Evolutionary conservation across 2,329 filamentous ascomycete species (phyloP).

Genomic region (Aureobasidium pullulans): DNA sequence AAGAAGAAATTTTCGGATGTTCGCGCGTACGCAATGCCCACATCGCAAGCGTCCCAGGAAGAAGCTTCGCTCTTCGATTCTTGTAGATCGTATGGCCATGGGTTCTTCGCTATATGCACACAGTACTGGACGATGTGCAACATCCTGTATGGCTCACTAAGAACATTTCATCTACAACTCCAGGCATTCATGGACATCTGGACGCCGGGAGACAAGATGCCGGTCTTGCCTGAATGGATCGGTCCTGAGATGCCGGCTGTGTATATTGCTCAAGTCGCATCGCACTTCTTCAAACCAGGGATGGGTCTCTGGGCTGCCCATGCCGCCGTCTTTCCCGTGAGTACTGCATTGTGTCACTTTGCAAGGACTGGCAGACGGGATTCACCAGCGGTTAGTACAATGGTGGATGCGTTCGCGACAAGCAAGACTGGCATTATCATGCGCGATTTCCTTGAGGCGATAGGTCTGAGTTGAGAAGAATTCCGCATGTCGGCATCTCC

Average conservation of each 20-base stretch:
- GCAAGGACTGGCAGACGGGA: background rate
- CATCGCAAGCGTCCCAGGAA: background rate
- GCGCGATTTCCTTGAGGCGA: background rate
- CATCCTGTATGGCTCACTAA: background rate
- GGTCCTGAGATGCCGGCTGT: background rate
- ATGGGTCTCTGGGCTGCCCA: conserved; percentile 1
- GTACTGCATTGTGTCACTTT: background rate
- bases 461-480: background rate
- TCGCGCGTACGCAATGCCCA: background rate
- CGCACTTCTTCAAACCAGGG: background rate
- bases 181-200: background rate
- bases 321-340: background rate
- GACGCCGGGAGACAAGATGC: background rate
- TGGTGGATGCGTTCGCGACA: background rate
- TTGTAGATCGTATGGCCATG: background rate
- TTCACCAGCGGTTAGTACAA: background rate
- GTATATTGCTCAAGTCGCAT: background rate
- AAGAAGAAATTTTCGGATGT: background rate
- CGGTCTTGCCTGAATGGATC: background rate
- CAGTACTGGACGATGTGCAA: conserved; percentile 6
- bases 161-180: background rate
- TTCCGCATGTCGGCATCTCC: background rate
- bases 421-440: background rate
- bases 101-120: background rate
- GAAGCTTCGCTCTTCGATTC: background rate